phyloP scores from a whole-genome alignment of 257 asterid genomes.

The Gentiana macrophylla region DNA sequence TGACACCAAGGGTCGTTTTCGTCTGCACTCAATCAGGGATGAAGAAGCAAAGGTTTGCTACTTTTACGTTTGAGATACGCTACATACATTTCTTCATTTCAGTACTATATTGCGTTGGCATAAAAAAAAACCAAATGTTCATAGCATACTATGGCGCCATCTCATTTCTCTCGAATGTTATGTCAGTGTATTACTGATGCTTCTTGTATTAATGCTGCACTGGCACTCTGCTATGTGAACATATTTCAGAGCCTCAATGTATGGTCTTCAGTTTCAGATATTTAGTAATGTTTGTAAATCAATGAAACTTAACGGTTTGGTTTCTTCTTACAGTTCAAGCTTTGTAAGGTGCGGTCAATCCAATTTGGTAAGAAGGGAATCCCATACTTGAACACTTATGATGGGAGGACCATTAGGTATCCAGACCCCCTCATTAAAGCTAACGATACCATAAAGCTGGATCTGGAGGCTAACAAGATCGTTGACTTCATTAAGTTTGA shows the following conservation, averaged over 20 bases:
- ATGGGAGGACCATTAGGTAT: slow-evolving; percentile 67
- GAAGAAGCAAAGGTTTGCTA: slow-evolving; percentile 58
- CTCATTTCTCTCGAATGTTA: no score
- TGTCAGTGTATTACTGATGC: no score
- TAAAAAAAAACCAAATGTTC: no score
- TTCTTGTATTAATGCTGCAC: neutral
- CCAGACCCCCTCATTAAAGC: slow-evolving; percentile 73
- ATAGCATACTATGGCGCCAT: no score
- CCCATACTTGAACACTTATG: slow-evolving; percentile 57
- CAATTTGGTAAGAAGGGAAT: slow-evolving; percentile 70
- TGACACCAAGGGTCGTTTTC: slow-evolving; percentile 75
- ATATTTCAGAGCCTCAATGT: no score
- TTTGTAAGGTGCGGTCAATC: slow-evolving; percentile 49
- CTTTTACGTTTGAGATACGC: neutral
- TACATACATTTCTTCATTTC: no score
- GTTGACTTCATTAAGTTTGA: slow-evolving; percentile 63
- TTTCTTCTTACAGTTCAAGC: slow-evolving; percentile 40
- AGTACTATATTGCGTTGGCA: no score
- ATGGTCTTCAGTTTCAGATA: no score
- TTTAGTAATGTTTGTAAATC: no score
- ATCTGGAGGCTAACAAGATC: slow-evolving; percentile 45
- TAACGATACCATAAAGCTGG: slow-evolving; percentile 62
- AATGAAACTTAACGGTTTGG: neutral
- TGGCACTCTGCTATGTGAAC: neutral
- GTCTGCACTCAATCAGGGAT: slow-evolving; percentile 61